phyloP scores from a whole-genome alignment of 2,329 filamentous ascomycete genomes.

The Botryosphaeria agaves region DNA sequence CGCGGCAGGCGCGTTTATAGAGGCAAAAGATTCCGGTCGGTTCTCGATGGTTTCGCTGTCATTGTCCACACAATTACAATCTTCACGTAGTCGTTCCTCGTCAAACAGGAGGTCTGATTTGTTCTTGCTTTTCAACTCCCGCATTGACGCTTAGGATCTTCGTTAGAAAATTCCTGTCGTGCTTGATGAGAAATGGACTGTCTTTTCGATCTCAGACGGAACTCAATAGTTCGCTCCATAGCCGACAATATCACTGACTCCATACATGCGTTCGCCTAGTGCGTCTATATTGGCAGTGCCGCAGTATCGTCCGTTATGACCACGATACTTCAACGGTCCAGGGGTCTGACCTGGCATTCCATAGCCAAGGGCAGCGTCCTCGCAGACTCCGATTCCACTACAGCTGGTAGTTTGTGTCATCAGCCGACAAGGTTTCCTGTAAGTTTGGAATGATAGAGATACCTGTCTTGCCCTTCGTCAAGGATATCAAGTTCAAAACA shows the following conservation, averaged over 20 bases:
- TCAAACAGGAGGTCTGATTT: no score
- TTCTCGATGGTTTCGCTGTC: no score
- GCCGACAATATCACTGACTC: neutral
- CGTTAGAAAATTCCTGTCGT: neutral
- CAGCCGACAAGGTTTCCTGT: neutral
- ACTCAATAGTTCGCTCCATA: neutral
- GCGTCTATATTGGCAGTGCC: neutral
- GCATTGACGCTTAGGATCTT: no score
- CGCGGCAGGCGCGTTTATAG: no score
- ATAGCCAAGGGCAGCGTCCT: neutral
- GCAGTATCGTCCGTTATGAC: neutral
- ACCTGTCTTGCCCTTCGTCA: neutral
- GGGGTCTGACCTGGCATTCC: neutral
- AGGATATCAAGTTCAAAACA: neutral
- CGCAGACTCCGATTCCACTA: neutral
- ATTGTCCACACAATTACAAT: no score
- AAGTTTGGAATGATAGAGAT: neutral
- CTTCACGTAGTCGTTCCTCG: no score
- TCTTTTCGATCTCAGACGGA: no score
- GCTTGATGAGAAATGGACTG: neutral
- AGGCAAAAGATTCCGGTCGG: no score
- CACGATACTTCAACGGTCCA: neutral
- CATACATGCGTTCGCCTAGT: neutral
- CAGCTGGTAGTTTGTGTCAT: neutral
- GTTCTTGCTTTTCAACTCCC: no score